Base-by-base conservation (phyloP, 2,329 filamentous ascomycete species). In the Exophiala calicioides region DNA sequence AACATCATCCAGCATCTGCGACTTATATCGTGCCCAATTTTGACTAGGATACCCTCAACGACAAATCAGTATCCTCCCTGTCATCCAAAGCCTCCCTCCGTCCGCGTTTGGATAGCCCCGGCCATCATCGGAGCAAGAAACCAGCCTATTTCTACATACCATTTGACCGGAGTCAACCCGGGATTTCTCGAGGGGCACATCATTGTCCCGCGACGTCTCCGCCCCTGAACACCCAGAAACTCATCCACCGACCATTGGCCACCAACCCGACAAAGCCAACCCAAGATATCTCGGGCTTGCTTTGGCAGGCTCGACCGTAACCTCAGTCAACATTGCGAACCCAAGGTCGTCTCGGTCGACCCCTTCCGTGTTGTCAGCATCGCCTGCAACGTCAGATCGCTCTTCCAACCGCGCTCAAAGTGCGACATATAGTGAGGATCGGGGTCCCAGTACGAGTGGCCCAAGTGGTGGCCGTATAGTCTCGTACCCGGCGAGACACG, bases 241-340 rank as follows among this genome's bases (percentile, higher is more conserved):
- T 21, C 34, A 29, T 37, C 37, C 15, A 29, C 47, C 32, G 21
- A 16, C 35, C 34, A 18, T 30, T 32, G 31, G 44, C 27, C 23
- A 21, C 29, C 13, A 19, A 30, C n/a, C n/a, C n/a, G n/a, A n/a
- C n/a, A 42, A 41, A 41, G 26, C 18, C 26, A 21, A 29, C 21
- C 18, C 23, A 34, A 46, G 20, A 38, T 34, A 35, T 48, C 23
- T 51, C 52, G 52, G 52, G 48, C 52, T 55, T 55, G 52, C 52
- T 35, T 12, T 19, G 30, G 52, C 52, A 55, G 45, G 52, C 48
- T 55, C 52, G 52, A 45, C 18, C 35, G 24, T 45, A 35, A 9
- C 24, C n/a, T 45, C 52, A 36, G 48, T 44, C 52, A 55, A 49
- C 30, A 55, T 55, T 52, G 52, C 52, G 48, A 35, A 52, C 44